Conservation (phyloP, 208 protist species). For the Crithidia sp. region DNA sequence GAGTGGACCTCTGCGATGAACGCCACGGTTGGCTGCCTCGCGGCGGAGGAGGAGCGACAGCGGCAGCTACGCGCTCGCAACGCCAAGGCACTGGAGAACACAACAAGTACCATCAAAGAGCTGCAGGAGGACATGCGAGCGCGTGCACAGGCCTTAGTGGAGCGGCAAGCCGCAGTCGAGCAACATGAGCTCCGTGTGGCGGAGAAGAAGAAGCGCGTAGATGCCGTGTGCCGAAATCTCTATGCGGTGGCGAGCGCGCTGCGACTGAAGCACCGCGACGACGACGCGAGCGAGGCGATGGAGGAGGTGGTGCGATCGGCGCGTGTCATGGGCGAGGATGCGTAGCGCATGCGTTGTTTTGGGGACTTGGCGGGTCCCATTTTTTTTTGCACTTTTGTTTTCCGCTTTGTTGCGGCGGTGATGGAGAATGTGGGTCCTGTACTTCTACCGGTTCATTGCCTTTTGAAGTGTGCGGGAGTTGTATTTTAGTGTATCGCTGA, state of each 20-base stretch:
- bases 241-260: conserved; percentile 38
- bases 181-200: conserved; percentile 21
- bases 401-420: background rate
- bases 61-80: conserved; percentile 37
- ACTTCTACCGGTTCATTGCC: too few species aligned
- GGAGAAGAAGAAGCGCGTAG: conserved; percentile 17
- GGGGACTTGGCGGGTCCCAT: background rate
- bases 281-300: background rate
- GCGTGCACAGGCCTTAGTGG: conserved; percentile 25
- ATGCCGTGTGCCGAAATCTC: conserved; percentile 38
- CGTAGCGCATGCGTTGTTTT: background rate
- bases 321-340: conserved; percentile 11
- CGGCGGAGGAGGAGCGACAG: conserved; percentile 31
- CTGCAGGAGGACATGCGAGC: conserved; percentile 51
- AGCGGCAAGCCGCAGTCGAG: conserved; percentile 23
- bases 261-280: conserved; percentile 25
- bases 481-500: too few species aligned
- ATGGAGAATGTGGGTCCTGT: too few species aligned
- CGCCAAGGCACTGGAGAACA: conserved; percentile 52
- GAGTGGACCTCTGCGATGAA: conserved; percentile 10
- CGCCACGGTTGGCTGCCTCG: background rate
- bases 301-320: conserved; percentile 17
- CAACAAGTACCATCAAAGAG: conserved; percentile 54
- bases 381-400: conserved; percentile 3
- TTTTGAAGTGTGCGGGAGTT: too few species aligned